Conservation (phyloP, 2,329 filamentous ascomycete genomes). For the Stylonectria norvegica region DNA sequence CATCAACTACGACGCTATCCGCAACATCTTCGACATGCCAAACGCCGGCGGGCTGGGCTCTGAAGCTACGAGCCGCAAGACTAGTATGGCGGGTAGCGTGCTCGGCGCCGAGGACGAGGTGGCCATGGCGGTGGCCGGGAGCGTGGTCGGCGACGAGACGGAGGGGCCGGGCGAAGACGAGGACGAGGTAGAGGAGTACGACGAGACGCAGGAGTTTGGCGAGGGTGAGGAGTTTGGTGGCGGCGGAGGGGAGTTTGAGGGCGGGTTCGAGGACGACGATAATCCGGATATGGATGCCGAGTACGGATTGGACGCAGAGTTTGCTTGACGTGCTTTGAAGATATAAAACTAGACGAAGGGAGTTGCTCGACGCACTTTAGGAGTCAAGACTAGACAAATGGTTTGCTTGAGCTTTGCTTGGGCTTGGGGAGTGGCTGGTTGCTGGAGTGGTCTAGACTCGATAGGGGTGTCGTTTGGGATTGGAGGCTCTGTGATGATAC, state of each 20-base stretch:
- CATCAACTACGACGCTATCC: slow-evolving; percentile 68
- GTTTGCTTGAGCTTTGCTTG: too few relatives aligned
- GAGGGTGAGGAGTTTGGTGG: slow-evolving; percentile 33
- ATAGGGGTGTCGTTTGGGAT: too few relatives aligned
- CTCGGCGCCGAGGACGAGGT: slow-evolving; percentile 36
- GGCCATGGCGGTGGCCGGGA: slow-evolving; percentile 34
- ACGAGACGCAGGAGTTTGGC: slow-evolving; percentile 33
- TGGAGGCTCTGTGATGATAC: too few relatives aligned
- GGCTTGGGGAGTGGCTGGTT: too few relatives aligned
- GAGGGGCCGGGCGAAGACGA: slow-evolving; percentile 31
- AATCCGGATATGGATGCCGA: slow-evolving; percentile 37
- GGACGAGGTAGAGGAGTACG: slow-evolving; percentile 35
- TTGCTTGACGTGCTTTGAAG: slow-evolving; percentile 17
- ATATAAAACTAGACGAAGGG: too few relatives aligned
- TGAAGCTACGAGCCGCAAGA: slow-evolving; percentile 46
- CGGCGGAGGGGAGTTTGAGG: slow-evolving; percentile 28
- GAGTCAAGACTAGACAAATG: too few relatives aligned
- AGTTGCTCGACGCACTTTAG: too few relatives aligned
- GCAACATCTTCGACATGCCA: slow-evolving; percentile 52
- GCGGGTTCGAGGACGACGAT: slow-evolving; percentile 36
- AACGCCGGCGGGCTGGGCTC: slow-evolving; percentile 47
- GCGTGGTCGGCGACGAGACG: slow-evolving; percentile 34
- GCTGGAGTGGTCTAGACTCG: too few relatives aligned
- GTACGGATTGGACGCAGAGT: slow-evolving; percentile 32
- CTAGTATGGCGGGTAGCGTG: slow-evolving; percentile 36